phyloP scores from a whole-genome alignment of 1,284 basidiomycete species.

The Omphalotus olearius region DNA sequence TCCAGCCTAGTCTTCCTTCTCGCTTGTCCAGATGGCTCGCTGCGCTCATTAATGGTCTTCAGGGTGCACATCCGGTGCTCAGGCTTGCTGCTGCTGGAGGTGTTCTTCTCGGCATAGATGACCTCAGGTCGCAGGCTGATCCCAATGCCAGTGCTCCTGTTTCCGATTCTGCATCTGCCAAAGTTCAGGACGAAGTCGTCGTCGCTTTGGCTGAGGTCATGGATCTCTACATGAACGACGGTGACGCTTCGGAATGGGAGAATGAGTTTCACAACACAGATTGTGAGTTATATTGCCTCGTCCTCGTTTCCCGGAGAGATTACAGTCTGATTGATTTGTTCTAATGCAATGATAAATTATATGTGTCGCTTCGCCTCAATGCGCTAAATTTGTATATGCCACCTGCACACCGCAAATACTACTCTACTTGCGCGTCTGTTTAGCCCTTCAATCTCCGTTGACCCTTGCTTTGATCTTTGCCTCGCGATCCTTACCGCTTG shows the following conservation, averaged over 20 bases:
- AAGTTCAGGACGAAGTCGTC: conserved; percentile 60
- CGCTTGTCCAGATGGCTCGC: conserved; percentile 48
- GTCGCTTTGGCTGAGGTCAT: conserved; percentile 68
- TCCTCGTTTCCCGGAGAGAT: not conserved
- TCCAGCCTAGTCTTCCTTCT: conserved; percentile 37
- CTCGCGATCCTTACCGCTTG: conserved; percentile 51
- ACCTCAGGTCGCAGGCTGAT: conserved; percentile 33
- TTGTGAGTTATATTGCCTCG: conserved; percentile 22
- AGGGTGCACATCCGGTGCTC: conserved; percentile 57
- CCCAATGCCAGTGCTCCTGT: conserved; percentile 25
- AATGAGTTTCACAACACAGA: conserved; percentile 54
- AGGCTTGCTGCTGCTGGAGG: conserved; percentile 59
- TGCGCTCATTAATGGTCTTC: conserved; percentile 57
- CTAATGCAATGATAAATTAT: conserved; percentile 1
- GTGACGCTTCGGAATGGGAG: conserved; percentile 48
- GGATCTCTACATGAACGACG: conserved; percentile 44
- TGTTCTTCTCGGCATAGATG: conserved; percentile 59
- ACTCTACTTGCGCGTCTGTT: conserved; percentile 24
- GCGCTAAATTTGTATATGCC: too few relatives aligned
- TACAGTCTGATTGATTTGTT: not conserved
- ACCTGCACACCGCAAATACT: not conserved
- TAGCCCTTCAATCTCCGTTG: conserved; percentile 22
- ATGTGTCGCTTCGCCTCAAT: not conserved
- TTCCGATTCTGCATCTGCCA: conserved; percentile 12
- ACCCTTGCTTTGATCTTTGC: conserved; percentile 41